These are phyloP conservation scores for Striga asiatica DNA, from an alignment of 257 asterid genomes.

Conservation along the genomic window DNA sequence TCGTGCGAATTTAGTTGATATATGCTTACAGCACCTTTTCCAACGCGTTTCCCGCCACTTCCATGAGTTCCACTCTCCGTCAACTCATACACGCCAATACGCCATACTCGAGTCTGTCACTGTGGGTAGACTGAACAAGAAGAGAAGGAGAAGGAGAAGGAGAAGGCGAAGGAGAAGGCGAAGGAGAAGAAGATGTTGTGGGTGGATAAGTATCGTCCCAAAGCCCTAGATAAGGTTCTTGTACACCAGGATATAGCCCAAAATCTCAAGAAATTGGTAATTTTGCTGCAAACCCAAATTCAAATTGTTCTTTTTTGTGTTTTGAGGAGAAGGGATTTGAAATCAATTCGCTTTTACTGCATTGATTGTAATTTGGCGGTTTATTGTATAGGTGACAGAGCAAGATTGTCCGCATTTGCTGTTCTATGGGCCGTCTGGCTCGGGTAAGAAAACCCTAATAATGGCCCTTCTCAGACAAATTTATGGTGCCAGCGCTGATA, in stretches of 20 bases:
- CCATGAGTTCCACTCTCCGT: too few species aligned
- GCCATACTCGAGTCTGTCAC: neutral
- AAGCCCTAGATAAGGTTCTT: slow-evolving; percentile 75
- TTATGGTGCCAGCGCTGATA: slow-evolving; percentile 86
- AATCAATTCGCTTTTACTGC: neutral
- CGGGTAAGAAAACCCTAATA: slow-evolving; percentile 95
- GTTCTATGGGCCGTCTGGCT: slow-evolving; percentile 90
- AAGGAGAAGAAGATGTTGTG: slow-evolving; percentile 56
- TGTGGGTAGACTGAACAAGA: too few species aligned
- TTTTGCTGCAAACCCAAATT: neutral
- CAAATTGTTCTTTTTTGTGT: neutral
- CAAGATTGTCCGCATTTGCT: slow-evolving; percentile 95
- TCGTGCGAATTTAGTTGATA: slow-evolving; percentile 7
- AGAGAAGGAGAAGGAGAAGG: too few species aligned
- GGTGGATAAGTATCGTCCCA: slow-evolving; percentile 95
- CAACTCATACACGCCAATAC: too few species aligned
- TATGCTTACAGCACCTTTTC: too few species aligned
- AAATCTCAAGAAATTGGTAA: slow-evolving; percentile 84
- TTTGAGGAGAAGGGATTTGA: neutral
- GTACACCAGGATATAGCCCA: slow-evolving; percentile 80
- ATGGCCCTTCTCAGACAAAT: slow-evolving; percentile 94
- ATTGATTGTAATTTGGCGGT: neutral
- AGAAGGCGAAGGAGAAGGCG: slow-evolving; percentile 3
- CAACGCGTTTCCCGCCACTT: slow-evolving; percentile 39
- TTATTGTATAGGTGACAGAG: slow-evolving; percentile 59